Evolutionary conservation across 1,139 yeast species (phyloP).

Genomic region (Taphrina communis): DNA sequence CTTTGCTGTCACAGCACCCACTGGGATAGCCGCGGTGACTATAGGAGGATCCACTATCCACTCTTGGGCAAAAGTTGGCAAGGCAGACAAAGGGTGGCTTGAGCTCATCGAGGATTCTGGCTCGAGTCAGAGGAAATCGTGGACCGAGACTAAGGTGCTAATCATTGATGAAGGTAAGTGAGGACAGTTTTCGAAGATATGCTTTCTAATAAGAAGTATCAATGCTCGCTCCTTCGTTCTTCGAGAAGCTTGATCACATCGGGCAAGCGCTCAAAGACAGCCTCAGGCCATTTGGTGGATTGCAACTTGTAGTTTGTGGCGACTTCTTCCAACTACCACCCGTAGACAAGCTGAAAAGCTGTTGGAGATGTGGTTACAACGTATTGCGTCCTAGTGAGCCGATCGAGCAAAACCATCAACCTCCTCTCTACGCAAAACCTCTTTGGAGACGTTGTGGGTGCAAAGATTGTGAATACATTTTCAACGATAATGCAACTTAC

Average conservation of each 20-base stretch:
- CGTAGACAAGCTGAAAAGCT: slow-evolving; percentile 56
- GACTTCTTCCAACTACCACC: slow-evolving; percentile 94
- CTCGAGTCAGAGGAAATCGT: slow-evolving; percentile 65
- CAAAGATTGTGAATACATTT: not conserved
- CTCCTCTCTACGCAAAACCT: slow-evolving; percentile 15
- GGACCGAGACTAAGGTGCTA: slow-evolving; percentile 68
- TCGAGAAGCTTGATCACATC: slow-evolving; percentile 71
- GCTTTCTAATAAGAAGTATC: slow-evolving; percentile 55
- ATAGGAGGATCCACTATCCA: slow-evolving; percentile 87
- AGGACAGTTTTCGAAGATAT: too few species aligned
- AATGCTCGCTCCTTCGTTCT: slow-evolving; percentile 78
- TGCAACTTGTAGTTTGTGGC: slow-evolving; percentile 82
- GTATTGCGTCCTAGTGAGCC: slow-evolving; percentile 1
- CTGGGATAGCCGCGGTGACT: slow-evolving; percentile 91
- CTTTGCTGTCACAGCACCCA: slow-evolving; percentile 88
- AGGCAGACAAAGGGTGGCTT: slow-evolving; percentile 61
- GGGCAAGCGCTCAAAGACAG: slow-evolving; percentile 63
- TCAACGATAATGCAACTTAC: slow-evolving; percentile 56
- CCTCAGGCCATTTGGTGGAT: slow-evolving; percentile 79
- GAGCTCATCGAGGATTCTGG: slow-evolving; percentile 54
- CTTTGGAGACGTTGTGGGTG: slow-evolving; percentile 16
- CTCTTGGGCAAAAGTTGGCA: slow-evolving; percentile 83
- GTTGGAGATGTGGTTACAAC: slow-evolving; percentile 21
- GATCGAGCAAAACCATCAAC: not conserved
- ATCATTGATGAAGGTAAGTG: slow-evolving; percentile 68